Conservation (phyloP, 2,329 filamentous ascomycete genomes). For the Mycocentrospora acerina region DNA sequence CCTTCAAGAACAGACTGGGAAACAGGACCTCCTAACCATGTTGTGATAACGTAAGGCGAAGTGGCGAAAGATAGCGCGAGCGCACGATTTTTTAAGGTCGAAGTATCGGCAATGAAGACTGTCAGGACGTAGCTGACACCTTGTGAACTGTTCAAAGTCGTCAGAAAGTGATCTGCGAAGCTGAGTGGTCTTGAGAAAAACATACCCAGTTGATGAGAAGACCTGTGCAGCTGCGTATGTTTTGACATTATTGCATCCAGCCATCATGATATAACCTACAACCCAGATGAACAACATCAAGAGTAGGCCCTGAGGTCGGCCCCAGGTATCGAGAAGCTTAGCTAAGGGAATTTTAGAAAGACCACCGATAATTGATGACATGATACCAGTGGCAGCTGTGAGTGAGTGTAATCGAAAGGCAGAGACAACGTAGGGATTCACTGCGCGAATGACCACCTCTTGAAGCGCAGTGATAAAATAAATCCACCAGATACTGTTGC, state of each 20-base stretch:
- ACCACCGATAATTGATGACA: conserved; percentile 37
- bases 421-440: conserved; percentile 42
- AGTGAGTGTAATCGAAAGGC: conserved; percentile 32
- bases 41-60: conserved; percentile 66
- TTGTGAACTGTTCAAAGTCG: conserved; percentile 7
- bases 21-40: conserved; percentile 62
- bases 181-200: too few relatives aligned
- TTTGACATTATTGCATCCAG: conserved; percentile 58
- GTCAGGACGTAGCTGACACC: conserved; percentile 54
- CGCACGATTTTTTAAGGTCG: conserved; percentile 62
- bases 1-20: conserved; percentile 56
- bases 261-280: conserved; percentile 62
- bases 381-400: conserved; percentile 35
- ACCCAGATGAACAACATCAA: conserved; percentile 27
- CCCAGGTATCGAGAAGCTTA: conserved; percentile 43
- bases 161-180: too few relatives aligned
- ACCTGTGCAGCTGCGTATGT: conserved; percentile 65
- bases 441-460: conserved; percentile 42
- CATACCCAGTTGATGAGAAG: conserved; percentile 62
- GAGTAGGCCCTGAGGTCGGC: conserved; percentile 35
- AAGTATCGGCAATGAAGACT: conserved; percentile 68
- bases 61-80: conserved; percentile 63
- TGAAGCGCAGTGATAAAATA: conserved; percentile 52
- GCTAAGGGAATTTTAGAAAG: conserved; percentile 40
- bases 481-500: conserved; percentile 47